Percentiles rank a stretch among this genome's conserved stretches.
These are phyloP conservation scores for Phytophthora vignae DNA, from an alignment of 352 stramenopile species.

Conservation along the genomic window DNA sequence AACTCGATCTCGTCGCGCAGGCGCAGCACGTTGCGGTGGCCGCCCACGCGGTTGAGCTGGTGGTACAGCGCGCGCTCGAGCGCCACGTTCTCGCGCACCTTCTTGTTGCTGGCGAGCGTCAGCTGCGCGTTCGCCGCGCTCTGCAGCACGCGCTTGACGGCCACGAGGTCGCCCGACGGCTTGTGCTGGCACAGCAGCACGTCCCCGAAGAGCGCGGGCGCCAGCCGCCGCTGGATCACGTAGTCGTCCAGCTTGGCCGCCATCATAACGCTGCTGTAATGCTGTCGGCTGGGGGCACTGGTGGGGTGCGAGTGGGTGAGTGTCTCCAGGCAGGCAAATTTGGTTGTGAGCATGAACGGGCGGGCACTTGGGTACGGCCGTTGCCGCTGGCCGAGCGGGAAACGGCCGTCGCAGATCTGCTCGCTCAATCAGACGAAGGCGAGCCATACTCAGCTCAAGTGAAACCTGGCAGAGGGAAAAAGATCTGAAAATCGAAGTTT, in stretches of 20 bases:
- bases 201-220: conserved; percentile 81
- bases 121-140: conserved; percentile 62
- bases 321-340: conserved; percentile 18
- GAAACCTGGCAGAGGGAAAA: conserved; percentile 27
- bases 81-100: conserved; percentile 83
- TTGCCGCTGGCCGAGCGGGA: conserved; percentile 6
- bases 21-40: conserved; percentile 70
- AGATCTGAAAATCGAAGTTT: conserved; percentile 33
- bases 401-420: conserved; percentile 35
- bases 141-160: conserved; percentile 83
- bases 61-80: conserved; percentile 80
- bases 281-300: background rate
- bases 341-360: conserved; percentile 19
- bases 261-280: conserved; percentile 15
- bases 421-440: conserved; percentile 35
- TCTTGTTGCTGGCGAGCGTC: conserved; percentile 74
- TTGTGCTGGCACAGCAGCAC: conserved; percentile 81
- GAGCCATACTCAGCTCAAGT: conserved; percentile 23
- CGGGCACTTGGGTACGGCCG: conserved; percentile 18
- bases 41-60: conserved; percentile 63
- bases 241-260: conserved; percentile 80
- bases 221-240: conserved; percentile 79
- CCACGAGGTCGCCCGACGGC: conserved; percentile 66
- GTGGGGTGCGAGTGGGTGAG: background rate
- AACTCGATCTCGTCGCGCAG: conserved; percentile 83